A percentile compares a stretch with the other conserved stretches of the same genome.
phyloP scores from a whole-genome alignment of 805 yeast genomes.

The Pichia californica region DNA sequence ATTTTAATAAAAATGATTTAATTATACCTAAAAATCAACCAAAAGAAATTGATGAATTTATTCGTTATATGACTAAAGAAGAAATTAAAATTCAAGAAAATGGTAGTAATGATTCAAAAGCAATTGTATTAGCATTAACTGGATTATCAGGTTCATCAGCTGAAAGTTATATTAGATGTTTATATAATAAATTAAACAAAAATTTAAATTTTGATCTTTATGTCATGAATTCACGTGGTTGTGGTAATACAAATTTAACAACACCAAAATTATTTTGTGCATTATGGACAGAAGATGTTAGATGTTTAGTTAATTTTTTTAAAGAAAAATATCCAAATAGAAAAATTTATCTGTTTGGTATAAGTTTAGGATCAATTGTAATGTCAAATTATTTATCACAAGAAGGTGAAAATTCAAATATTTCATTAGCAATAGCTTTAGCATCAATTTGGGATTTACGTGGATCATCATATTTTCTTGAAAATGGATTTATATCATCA shows the following conservation, averaged over 20 bases:
- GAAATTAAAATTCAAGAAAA: conserved; percentile 34
- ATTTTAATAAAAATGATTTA: conserved; percentile 18
- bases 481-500: conserved; percentile 36
- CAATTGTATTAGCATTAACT: conserved; percentile 61
- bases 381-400: conserved; percentile 69
- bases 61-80: conserved; percentile 42
- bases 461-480: conserved; percentile 40
- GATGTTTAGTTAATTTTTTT: conserved; percentile 47
- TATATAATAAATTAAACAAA: conserved; percentile 35
- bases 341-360: conserved; percentile 65
- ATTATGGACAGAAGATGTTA: conserved; percentile 63
- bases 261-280: conserved; percentile 68
- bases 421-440: conserved; percentile 53
- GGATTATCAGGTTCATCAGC: conserved; percentile 86
- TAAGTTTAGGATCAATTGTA: conserved; percentile 72
- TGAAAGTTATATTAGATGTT: conserved; percentile 64
- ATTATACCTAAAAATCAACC: conserved; percentile 33
- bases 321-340: conserved; percentile 50
- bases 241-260: conserved; percentile 62
- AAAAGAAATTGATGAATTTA: conserved; percentile 38
- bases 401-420: conserved; percentile 40
- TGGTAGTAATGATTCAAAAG: conserved; percentile 33
- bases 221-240: conserved; percentile 71
- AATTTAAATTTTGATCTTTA: conserved; percentile 49
- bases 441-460: conserved; percentile 72